A percentile compares a stretch with the other conserved stretches of the same genome.
phyloP scores from a whole-genome alignment of 805 yeast genomes.

The Candida sonorensis region DNA sequence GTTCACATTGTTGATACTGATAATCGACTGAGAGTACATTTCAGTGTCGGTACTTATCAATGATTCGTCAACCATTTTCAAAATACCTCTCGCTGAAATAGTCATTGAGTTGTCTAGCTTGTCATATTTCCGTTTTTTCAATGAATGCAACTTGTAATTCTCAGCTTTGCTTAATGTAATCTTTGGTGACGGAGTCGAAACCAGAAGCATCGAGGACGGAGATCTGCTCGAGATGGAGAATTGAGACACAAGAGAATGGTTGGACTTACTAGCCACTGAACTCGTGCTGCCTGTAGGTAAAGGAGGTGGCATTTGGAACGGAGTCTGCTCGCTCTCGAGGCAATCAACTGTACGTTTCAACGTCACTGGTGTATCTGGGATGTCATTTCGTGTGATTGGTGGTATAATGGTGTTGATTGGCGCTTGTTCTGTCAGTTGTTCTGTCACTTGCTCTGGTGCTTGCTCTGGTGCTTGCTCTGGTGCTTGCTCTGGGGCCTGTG shows the following conservation, averaged over 20 bases:
- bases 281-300: no score
- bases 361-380: conserved; percentile 12
- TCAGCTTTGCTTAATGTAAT: no score
- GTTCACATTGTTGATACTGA: conserved; percentile 1
- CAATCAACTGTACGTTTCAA: conserved; percentile 11
- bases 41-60: conserved; percentile 31
- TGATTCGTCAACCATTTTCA: conserved; percentile 33
- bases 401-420: background rate
- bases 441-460: no score
- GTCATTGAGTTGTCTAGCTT: conserved; percentile 30
- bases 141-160: conserved; percentile 8
- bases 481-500: no score
- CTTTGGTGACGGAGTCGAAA: conserved; percentile 12
- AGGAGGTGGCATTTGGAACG: no score
- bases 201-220: conserved; percentile 2
- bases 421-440: background rate
- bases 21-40: conserved; percentile 5
- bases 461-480: no score
- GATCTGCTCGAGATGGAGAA: conserved; percentile 8
- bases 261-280: no score
- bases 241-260: no score
- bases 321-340: conserved; percentile 4
- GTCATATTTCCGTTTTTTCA: conserved; percentile 21
- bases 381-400: background rate
- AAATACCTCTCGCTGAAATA: conserved; percentile 29